phyloP scores from a whole-genome alignment of 345 rosid genomes.

The Theobroma cacao region DNA sequence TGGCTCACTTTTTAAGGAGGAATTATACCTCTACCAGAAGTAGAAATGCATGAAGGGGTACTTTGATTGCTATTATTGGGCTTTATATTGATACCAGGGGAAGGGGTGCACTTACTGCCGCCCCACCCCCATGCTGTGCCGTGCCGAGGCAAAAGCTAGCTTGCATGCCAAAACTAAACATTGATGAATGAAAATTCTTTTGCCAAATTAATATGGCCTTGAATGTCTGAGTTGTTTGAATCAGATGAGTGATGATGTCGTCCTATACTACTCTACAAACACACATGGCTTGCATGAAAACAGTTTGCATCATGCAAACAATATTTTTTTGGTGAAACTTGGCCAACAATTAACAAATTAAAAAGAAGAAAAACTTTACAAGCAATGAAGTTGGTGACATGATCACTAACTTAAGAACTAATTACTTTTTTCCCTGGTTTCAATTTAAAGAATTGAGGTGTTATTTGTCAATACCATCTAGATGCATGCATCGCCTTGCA shows the following conservation, averaged over 20 bases:
- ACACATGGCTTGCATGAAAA: background rate
- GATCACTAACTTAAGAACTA: too few species aligned
- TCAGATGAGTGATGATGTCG: too few species aligned
- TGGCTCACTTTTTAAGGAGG: background rate
- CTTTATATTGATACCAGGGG: background rate
- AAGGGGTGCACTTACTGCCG: slow-evolving; percentile 5
- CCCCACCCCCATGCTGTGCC: background rate
- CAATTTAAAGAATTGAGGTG: too few species aligned
- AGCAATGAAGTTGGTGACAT: too few species aligned
- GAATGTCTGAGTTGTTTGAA: background rate
- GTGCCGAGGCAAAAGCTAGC: background rate
- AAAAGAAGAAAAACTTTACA: background rate
- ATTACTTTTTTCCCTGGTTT: too few species aligned
- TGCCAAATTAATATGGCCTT: background rate
- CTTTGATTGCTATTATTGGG: background rate
- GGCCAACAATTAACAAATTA: background rate
- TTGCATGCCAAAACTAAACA: background rate
- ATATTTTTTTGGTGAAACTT: background rate
- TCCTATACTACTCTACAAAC: background rate
- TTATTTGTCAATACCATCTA: too few species aligned
- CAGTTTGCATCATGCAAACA: background rate
- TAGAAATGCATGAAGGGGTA: background rate
- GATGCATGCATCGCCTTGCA: too few species aligned
- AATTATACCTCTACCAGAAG: background rate
- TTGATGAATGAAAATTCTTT: background rate